phyloP scores from a whole-genome alignment of 2,329 filamentous ascomycete species.

The Neocucurbitaria cava region DNA sequence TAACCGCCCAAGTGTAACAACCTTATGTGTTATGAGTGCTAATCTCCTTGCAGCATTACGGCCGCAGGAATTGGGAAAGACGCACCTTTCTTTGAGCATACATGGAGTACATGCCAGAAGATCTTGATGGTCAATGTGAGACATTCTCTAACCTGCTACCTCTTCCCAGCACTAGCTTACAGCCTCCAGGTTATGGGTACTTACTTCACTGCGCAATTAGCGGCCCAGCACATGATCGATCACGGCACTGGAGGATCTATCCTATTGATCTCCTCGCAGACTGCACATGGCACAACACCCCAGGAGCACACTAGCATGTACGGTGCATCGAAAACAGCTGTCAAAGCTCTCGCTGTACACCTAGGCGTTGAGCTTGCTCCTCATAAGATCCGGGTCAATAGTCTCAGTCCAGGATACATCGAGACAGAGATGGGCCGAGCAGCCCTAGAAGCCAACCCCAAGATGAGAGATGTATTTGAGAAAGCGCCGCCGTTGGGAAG shows the following conservation, averaged over 20 bases:
- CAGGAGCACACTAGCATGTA: constrained; percentile 2
- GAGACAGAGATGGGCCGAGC: constrained; percentile 4
- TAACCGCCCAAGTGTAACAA: not conserved
- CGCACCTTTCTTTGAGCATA: constrained; percentile 4
- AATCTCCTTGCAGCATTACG: not conserved
- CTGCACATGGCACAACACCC: constrained; percentile 3
- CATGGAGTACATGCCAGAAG: not conserved
- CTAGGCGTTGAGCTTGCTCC: constrained; percentile 11
- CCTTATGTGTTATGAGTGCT: not conserved
- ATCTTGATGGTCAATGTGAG: constrained; percentile 6
- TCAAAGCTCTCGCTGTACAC: not conserved
- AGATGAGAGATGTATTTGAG: constrained; percentile 1
- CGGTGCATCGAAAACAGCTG: constrained; percentile 6
- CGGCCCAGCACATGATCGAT: not conserved
- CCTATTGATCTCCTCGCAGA: constrained; percentile 5
- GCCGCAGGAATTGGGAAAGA: constrained; percentile 4
- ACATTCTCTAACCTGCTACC: not conserved
- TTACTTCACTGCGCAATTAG: constrained; percentile 5
- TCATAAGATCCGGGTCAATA: constrained; percentile 11
- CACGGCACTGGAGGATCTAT: not conserved
- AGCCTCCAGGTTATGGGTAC: constrained; percentile 3
- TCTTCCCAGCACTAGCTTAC: not conserved
- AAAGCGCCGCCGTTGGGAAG: constrained; percentile 7
- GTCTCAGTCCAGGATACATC: constrained; percentile 10
- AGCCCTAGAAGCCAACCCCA: not conserved